These are phyloP conservation scores for Marasmius fiardii DNA, from an alignment of 1,284 basidiomycete species.

Conservation along the genomic window DNA sequence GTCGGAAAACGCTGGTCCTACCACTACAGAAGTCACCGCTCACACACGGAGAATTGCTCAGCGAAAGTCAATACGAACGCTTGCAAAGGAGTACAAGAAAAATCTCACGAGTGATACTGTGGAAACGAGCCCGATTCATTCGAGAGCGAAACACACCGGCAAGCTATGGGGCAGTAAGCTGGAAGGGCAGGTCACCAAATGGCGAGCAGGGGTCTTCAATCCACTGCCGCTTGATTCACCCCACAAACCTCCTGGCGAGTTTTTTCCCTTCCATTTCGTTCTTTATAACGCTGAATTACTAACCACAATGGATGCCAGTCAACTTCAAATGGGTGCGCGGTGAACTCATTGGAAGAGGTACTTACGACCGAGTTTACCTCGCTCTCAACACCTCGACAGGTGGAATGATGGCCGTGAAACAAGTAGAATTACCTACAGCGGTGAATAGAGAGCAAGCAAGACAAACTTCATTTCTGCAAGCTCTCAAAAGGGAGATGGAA, in stretches of 20 bases:
- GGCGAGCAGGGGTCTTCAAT: slow-evolving; percentile 64
- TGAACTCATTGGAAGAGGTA: slow-evolving; percentile 95
- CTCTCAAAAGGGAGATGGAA: slow-evolving; percentile 55
- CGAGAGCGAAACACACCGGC: slow-evolving; percentile 75
- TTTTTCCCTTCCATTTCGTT: neutral
- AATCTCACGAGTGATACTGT: slow-evolving; percentile 42
- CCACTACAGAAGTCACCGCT: no score
- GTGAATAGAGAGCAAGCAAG: slow-evolving; percentile 62
- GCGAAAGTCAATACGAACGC: slow-evolving; percentile 84
- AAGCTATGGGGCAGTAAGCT: slow-evolving; percentile 95
- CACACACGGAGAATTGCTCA: no score
- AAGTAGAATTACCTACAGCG: slow-evolving; percentile 67
- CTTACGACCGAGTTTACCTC: slow-evolving; percentile 94
- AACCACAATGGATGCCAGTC: slow-evolving; percentile 40
- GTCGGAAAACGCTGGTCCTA: no score
- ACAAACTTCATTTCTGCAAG: slow-evolving; percentile 74
- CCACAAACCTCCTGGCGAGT: slow-evolving; percentile 23
- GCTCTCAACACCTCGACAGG: slow-evolving; percentile 96
- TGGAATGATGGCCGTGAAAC: slow-evolving; percentile 99
- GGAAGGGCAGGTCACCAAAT: slow-evolving; percentile 83
- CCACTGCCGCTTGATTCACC: slow-evolving; percentile 52
- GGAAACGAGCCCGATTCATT: slow-evolving; percentile 20
- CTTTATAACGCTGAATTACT: neutral
- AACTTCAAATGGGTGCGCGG: slow-evolving; percentile 99
- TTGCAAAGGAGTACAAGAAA: slow-evolving; percentile 76